These are phyloP conservation scores for Glebionis coronaria DNA, from an alignment of 129 eudicot species.

Conservation along the genomic window DNA sequence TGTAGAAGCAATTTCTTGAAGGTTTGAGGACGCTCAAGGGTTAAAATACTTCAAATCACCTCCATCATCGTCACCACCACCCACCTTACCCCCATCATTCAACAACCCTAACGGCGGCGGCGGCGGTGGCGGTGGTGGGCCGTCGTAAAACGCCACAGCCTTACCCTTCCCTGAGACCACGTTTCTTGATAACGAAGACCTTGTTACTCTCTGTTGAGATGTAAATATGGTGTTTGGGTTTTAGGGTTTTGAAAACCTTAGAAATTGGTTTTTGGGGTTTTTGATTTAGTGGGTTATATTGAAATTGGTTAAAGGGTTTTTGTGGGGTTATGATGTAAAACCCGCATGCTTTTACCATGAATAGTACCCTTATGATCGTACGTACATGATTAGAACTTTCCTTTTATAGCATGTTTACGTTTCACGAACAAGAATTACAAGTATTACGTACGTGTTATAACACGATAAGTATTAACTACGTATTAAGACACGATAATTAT, in stretches of 20 bases:
- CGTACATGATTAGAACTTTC: no score
- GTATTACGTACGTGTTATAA: no score
- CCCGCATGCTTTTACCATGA: no score
- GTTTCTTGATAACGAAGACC: slow-evolving; percentile 33
- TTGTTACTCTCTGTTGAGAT: slow-evolving; percentile 46
- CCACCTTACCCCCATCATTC: slow-evolving; percentile 30
- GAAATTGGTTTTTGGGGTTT: slow-evolving; percentile 17
- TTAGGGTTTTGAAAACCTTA: slow-evolving; percentile 28
- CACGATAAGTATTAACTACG: no score
- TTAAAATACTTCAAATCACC: slow-evolving; percentile 63
- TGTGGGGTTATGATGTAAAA: no score
- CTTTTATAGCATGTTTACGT: no score
- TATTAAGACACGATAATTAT: no score
- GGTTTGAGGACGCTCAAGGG: no score
- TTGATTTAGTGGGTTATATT: neutral
- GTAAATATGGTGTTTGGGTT: slow-evolving; percentile 63
- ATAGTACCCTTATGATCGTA: no score
- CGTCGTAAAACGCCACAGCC: slow-evolving; percentile 52
- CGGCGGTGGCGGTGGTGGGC: slow-evolving; percentile 64
- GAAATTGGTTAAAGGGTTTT: neutral
- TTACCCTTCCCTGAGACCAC: slow-evolving; percentile 58
- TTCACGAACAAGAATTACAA: no score
- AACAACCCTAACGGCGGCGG: slow-evolving; percentile 48
- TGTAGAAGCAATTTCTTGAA: no score
- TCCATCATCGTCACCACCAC: slow-evolving; percentile 35